Conservation (phyloP, 768 basidiomycete species). For the Lactifluus echinatus region DNA sequence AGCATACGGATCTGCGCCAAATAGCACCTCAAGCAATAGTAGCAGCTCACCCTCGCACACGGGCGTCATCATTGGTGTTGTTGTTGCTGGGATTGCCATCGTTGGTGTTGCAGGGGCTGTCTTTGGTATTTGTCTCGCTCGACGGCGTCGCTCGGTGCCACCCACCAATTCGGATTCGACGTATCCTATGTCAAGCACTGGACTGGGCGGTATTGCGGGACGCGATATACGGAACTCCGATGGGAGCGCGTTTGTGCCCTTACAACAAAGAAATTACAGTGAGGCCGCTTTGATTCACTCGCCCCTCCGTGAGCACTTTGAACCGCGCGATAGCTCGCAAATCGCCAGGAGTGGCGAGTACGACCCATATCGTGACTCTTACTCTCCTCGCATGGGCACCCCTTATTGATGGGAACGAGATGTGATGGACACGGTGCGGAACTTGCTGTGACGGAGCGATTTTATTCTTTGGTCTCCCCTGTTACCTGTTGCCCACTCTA, state of each 20-base stretch:
- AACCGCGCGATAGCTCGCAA: conserved; percentile 18
- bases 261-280: conserved; percentile 56
- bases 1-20: conserved; percentile 32
- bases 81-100: conserved; percentile 45
- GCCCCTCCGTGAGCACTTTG: conserved; percentile 31
- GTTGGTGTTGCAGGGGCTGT: conserved; percentile 44
- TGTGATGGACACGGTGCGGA: neutral
- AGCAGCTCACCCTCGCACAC: conserved; percentile 30
- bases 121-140: conserved; percentile 43
- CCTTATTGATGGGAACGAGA: conserved; percentile 3
- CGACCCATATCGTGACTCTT: conserved; percentile 30
- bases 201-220: conserved; percentile 23
- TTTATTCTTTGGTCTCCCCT: neutral
- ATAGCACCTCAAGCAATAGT: conserved; percentile 21
- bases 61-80: conserved; percentile 40
- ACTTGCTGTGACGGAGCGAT: neutral
- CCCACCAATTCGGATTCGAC: conserved; percentile 21
- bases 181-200: conserved; percentile 34
- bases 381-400: conserved; percentile 24
- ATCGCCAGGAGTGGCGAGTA: conserved; percentile 28
- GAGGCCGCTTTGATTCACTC: conserved; percentile 29
- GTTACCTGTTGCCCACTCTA: neutral
- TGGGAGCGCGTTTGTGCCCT: conserved; percentile 64
- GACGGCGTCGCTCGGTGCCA: conserved; percentile 39
- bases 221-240: conserved; percentile 42